Base-by-base conservation (phyloP, 2,329 filamentous ascomycete species). In the Paracamarosporium sp. region DNA sequence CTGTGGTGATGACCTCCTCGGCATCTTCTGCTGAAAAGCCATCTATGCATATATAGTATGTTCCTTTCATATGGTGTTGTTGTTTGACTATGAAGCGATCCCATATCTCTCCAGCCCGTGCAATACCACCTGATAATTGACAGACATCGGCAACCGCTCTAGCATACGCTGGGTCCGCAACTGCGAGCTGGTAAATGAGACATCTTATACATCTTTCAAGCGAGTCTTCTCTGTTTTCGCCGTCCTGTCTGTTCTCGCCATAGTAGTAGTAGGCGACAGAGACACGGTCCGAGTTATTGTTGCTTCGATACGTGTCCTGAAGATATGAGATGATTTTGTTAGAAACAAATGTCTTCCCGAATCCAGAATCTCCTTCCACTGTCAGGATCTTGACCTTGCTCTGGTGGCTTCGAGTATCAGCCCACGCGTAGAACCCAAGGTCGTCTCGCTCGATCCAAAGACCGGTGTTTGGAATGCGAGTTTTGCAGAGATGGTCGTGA, bases 191-290 rank as follows among this genome's bases (percentile, higher is more conserved):
- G 20, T 61, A 63, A 24, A 65, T 56, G 41, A 63, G 59, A 7
- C 60, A 63, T 5, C 58, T 61, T 24, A 65, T 20, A 1, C 57
- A 65, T 11, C 43, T 36, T 15, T 65, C 62, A 2, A 65, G 52
- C 12, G 60, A 57, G 1, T 61, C 53, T 17, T 61, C 56, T 31
- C 58, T 62, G 1, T 62, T 61, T 4, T 58, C 63, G 4, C 59
- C 40, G 24, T 56, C n/a, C n/a, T 38, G 35, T 38, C 35, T 15
- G 35, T 38, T 38, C 35, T 38, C 35, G 35, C 35, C 35, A 38
- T 38, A 65, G 31, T 65, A 65, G 47, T 65, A 65, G 43, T 65
- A 65, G 1, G 59, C 56, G 12, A 65, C 9, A 4, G 35, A 56
- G 31, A 53, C 47, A n/a, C 36, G 53, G 1, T 45, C 51, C 1